phyloP scores from a whole-genome alignment of 2,329 filamentous ascomycete genomes.

The Aspergillus fumigatiaffinis region DNA sequence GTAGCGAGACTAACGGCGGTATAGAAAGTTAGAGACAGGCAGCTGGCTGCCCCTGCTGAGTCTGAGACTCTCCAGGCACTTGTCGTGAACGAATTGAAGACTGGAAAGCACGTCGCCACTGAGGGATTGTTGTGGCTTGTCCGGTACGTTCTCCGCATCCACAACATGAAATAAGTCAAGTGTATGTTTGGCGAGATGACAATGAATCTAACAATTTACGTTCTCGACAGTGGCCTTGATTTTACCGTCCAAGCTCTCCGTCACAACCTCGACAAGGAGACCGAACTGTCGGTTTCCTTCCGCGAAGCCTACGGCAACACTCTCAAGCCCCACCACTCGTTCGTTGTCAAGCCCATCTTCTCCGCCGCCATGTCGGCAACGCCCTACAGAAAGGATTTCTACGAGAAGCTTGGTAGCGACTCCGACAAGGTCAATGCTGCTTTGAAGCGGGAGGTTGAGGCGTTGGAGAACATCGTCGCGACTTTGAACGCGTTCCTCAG shows the following conservation, averaged over 20 bases:
- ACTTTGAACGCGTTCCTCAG: conserved; percentile 67
- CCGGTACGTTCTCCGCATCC: conserved; percentile 55
- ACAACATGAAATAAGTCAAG: neutral
- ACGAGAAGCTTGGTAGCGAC: conserved; percentile 66
- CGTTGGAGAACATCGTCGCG: conserved; percentile 71
- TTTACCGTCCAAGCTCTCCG: conserved; percentile 85
- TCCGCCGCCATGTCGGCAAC: conserved; percentile 87
- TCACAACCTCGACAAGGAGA: conserved; percentile 65
- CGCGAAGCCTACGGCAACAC: conserved; percentile 77
- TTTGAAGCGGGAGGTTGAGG: conserved; percentile 68
- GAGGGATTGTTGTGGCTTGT: conserved; percentile 89
- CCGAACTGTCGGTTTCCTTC: conserved; percentile 86
- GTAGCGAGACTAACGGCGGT: conserved; percentile 7
- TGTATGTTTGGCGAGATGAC: neutral
- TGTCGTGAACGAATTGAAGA: conserved; percentile 79
- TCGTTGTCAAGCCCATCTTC: conserved; percentile 89
- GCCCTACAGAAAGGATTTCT: conserved; percentile 92
- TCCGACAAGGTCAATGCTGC: conserved; percentile 57
- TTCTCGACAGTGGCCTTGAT: conserved; percentile 69
- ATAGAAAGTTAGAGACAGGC: conserved; percentile 84
- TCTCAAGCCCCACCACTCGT: conserved; percentile 86
- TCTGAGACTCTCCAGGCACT: conserved; percentile 84
- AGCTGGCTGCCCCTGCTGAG: conserved; percentile 70
- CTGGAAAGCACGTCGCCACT: conserved; percentile 81
- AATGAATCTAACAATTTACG: conserved; percentile 1